These are phyloP conservation scores for Colletotrichum karsti DNA, from an alignment of 2,329 filamentous ascomycete genomes.

Conservation along the genomic window DNA sequence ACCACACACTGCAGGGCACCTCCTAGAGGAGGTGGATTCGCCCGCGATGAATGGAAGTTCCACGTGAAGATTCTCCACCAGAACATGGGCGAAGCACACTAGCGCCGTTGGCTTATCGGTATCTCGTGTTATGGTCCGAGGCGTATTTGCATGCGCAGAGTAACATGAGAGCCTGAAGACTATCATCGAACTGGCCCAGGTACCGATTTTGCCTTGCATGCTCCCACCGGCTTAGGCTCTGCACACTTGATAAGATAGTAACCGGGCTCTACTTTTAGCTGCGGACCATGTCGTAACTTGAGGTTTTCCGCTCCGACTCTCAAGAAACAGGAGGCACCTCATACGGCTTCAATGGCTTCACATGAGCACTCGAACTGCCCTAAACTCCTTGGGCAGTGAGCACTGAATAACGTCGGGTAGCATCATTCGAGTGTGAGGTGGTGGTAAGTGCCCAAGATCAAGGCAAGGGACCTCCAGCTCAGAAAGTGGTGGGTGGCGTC, in stretches of 20 bases:
- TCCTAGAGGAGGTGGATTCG: not conserved
- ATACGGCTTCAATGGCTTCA: not conserved
- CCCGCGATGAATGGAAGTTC: not conserved
- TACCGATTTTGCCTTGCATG: not conserved
- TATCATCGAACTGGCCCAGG: not conserved
- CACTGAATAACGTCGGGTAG: not conserved
- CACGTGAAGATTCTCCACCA: slow-evolving; percentile 27
- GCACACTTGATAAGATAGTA: too few relatives aligned
- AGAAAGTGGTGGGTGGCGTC: not conserved
- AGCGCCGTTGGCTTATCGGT: slow-evolving; percentile 8
- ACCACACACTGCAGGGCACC: slow-evolving; percentile 1
- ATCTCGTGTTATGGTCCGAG: not conserved
- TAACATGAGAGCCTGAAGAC: not conserved
- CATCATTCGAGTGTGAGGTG: not conserved
- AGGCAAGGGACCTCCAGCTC: not conserved
- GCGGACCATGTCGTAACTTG: not conserved
- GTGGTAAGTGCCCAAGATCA: not conserved
- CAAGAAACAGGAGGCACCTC: not conserved
- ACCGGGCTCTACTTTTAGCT: not conserved
- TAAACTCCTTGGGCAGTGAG: not conserved
- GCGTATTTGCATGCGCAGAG: not conserved
- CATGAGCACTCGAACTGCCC: not conserved
- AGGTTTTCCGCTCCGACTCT: not conserved
- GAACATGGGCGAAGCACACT: slow-evolving; percentile 10
- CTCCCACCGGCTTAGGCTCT: too few relatives aligned